A percentile compares a stretch with the other conserved stretches of the same genome.
These are phyloP conservation scores for Mortierella sp. DNA, from an alignment of 371 early-diverging fungal genomes.

Conservation along the genomic window DNA sequence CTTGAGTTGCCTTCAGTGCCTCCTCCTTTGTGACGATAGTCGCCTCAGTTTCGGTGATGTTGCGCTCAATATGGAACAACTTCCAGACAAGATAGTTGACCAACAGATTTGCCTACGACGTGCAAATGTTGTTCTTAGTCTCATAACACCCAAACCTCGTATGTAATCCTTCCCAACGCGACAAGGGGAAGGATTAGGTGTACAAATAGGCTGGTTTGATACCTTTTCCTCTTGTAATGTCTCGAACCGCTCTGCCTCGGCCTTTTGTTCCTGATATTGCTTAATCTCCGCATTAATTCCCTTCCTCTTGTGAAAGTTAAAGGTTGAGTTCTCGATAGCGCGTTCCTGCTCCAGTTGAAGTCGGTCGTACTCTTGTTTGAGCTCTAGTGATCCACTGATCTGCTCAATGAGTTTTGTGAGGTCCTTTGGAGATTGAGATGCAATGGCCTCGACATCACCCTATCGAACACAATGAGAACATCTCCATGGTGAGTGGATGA, in stretches of 20 bases:
- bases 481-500: no score
- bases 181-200: no score
- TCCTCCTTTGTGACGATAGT: slow-evolving; percentile 55
- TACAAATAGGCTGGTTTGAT: not conserved
- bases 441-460: slow-evolving; percentile 98
- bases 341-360: slow-evolving; percentile 85
- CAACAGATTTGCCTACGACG: slow-evolving; percentile 52
- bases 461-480: no score
- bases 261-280: slow-evolving; percentile 90
- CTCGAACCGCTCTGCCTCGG: slow-evolving; percentile 89
- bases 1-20: slow-evolving; percentile 39
- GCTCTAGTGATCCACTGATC: slow-evolving; percentile 93
- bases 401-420: slow-evolving; percentile 95
- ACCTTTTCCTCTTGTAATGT: slow-evolving; percentile 69
- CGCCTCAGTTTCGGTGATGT: slow-evolving; percentile 61
- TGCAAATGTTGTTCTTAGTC: no score
- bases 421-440: slow-evolving; percentile 95
- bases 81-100: slow-evolving; percentile 86
- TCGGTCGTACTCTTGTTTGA: slow-evolving; percentile 88
- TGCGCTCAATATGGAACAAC: slow-evolving; percentile 84
- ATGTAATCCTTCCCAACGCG: no score
- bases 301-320: slow-evolving; percentile 89
- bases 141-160: no score
- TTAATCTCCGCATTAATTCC: slow-evolving; percentile 91
- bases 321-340: slow-evolving; percentile 88